Evolutionary conservation across 225 moss, liverwort and hornwort genomes (phyloP).

Genomic region (Takakia lepidozioides): DNA sequence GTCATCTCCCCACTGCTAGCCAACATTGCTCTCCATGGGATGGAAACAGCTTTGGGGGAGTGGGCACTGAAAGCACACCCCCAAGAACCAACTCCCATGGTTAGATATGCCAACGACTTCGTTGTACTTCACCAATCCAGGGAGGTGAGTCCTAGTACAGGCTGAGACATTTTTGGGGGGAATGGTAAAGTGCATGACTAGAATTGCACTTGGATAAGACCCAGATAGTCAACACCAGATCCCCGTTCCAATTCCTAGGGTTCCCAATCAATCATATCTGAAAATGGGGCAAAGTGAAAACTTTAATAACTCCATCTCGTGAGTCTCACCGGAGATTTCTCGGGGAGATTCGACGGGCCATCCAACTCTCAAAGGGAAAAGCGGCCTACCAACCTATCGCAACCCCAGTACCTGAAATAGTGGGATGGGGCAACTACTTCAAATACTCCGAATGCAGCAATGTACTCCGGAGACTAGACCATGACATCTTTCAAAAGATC

Average conservation of each 20-base stretch:
- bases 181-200: background rate
- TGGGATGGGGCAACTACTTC: conserved; percentile 3
- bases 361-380: conserved; percentile 10
- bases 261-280: no score
- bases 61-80: no score
- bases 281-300: no score
- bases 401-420: background rate
- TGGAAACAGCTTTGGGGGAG: background rate
- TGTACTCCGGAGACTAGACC: background rate
- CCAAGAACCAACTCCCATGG: no score
- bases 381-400: conserved; percentile 1
- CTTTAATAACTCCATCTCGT: background rate
- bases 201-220: background rate
- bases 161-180: conserved; percentile 1
- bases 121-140: no score
- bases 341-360: conserved; percentile 6
- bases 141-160: no score
- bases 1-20: conserved; percentile 3
- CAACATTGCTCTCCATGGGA: conserved; percentile 8
- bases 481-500: no score
- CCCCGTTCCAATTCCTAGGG: conserved; percentile 3
- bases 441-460: conserved; percentile 2
- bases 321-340: conserved; percentile 7
- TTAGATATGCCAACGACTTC: no score
- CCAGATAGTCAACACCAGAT: conserved; percentile 3